Conservation (phyloP, 73 alveolate genomes). For the Halteria grandinella region DNA sequence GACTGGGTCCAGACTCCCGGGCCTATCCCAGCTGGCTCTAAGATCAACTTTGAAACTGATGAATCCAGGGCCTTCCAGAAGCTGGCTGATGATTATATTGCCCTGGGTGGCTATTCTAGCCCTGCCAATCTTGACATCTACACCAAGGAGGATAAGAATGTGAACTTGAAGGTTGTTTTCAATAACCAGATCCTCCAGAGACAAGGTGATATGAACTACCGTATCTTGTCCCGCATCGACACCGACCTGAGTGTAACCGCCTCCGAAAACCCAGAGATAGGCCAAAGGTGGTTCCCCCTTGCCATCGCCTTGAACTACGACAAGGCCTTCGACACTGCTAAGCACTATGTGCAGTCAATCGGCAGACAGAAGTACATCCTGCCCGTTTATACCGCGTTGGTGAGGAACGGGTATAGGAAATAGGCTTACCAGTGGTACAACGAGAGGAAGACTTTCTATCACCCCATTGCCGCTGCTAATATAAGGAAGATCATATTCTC, state of each 20-base stretch:
- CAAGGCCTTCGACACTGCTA: constrained; percentile 45
- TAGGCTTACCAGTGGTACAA: constrained; percentile 65
- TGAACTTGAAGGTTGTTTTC: constrained; percentile 30
- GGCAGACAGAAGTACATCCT: constrained; percentile 79
- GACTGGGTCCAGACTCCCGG: constrained; percentile 85
- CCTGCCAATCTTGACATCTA: constrained; percentile 23
- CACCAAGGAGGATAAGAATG: neutral
- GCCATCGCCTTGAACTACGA: constrained; percentile 20
- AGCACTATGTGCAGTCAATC: constrained; percentile 46
- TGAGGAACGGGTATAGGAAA: constrained; percentile 34
- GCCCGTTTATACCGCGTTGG: constrained; percentile 69
- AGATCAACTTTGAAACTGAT: constrained; percentile 56
- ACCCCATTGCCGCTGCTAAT: constrained; percentile 70
- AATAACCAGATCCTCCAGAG: neutral
- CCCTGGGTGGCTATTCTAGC: constrained; percentile 19
- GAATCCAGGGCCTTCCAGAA: constrained; percentile 24
- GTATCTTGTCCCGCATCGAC: constrained; percentile 23
- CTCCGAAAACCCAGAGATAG: constrained; percentile 34
- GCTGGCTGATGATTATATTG: constrained; percentile 65
- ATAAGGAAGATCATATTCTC: constrained; percentile 40
- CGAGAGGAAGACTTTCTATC: constrained; percentile 70
- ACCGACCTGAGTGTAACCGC: constrained; percentile 18
- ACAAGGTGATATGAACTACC: constrained; percentile 6
- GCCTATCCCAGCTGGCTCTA: constrained; percentile 72
- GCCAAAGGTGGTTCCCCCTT: constrained; percentile 35